A percentile compares a stretch with the other conserved stretches of the same genome.
phyloP scores from a whole-genome alignment of 1,284 basidiomycete genomes.

The Xerocomus nothofagi region DNA sequence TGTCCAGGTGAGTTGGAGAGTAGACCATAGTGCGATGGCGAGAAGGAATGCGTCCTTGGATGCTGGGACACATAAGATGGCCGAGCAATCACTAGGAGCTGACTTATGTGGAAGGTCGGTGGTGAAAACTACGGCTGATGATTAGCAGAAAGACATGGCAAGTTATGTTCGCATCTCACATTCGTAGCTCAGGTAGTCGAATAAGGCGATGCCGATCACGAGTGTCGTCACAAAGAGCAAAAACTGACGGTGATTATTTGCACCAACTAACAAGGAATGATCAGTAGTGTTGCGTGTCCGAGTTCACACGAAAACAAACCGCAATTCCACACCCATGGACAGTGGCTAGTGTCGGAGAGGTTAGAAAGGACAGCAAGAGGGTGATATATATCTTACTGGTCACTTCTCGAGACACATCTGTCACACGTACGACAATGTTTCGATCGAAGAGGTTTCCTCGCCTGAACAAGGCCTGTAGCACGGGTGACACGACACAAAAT shows the following conservation, averaged over 20 bases:
- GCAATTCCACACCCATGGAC: constrained; percentile 99
- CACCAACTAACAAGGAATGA: constrained; percentile 64
- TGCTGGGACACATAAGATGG: constrained; percentile 64
- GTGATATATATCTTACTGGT: constrained; percentile 69
- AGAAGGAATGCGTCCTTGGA: constrained; percentile 84
- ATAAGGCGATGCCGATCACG: constrained; percentile 77
- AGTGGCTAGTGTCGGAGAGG: constrained; percentile 61
- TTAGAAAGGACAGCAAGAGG: constrained; percentile 3
- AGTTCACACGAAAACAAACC: constrained; percentile 49
- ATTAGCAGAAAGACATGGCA: constrained; percentile 7
- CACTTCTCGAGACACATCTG: constrained; percentile 85
- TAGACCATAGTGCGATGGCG: constrained; percentile 79
- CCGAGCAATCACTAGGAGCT: constrained; percentile 66
- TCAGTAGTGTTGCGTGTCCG: constrained; percentile 5
- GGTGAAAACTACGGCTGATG: constrained; percentile 47
- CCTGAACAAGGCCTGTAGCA: constrained; percentile 41
- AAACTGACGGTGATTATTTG: constrained; percentile 94
- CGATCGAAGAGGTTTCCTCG: constrained; percentile 87
- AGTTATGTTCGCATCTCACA: constrained; percentile 52
- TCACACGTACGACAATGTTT: constrained; percentile 96
- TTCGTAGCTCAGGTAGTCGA: constrained; percentile 79
- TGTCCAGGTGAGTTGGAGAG: constrained; percentile 93
- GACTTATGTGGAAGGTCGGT: constrained; percentile 41
- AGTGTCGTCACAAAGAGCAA: constrained; percentile 85
- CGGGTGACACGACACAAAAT: neutral